phyloP scores from a whole-genome alignment of 1,139 yeast species.

The Lodderomyces jiufengensis region DNA sequence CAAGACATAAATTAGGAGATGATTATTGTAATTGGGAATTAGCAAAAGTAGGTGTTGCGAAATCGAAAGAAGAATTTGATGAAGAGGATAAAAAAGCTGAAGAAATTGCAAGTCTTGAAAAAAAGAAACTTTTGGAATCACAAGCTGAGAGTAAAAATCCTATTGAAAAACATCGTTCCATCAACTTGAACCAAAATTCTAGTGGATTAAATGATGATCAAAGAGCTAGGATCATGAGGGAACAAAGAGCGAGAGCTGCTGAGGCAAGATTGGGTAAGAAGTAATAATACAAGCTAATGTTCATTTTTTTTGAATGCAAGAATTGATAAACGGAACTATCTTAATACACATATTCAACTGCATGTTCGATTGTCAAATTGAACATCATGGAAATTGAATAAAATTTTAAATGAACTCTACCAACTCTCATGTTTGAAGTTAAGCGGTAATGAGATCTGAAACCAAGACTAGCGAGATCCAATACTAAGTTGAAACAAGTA shows the following conservation, averaged over 20 bases:
- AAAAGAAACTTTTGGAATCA: conserved; percentile 28
- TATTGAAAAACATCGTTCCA: conserved; percentile 29
- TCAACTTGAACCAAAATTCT: conserved; percentile 22
- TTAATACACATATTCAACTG: too few relatives aligned
- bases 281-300: too few relatives aligned
- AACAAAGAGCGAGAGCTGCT: conserved; percentile 94
- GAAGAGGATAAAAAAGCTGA: conserved; percentile 33
- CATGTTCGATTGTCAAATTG: too few relatives aligned
- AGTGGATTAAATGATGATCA: conserved; percentile 59
- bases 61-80: conserved; percentile 61
- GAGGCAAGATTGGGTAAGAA: conserved; percentile 65
- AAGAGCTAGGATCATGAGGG: conserved; percentile 76
- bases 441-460: too few relatives aligned
- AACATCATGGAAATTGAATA: too few relatives aligned
- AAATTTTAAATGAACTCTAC: too few relatives aligned
- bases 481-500: too few relatives aligned
- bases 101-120: conserved; percentile 32
- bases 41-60: conserved; percentile 65
- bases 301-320: too few relatives aligned
- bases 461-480: too few relatives aligned
- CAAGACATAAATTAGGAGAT: conserved; percentile 69
- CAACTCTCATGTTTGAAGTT: too few relatives aligned
- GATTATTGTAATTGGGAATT: conserved; percentile 61
- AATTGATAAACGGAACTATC: too few relatives aligned
- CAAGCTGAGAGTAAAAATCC: conserved; percentile 24